Base-by-base conservation (phyloP, 2,329 filamentous ascomycete species). In the Raffaelea deltoideospora region DNA sequence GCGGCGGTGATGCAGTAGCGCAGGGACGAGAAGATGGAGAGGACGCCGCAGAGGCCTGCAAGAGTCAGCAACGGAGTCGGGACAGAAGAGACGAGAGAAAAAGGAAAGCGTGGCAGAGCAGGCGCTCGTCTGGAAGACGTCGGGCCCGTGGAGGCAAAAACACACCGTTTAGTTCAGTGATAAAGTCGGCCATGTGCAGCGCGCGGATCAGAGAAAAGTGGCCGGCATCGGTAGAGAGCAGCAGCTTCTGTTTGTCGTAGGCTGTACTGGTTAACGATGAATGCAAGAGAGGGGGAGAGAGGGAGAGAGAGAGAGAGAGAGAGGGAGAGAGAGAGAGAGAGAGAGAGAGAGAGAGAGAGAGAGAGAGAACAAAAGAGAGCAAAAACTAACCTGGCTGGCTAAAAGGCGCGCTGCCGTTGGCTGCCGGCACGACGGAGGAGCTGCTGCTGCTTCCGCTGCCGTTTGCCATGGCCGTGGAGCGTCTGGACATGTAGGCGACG, bases 11-110 rank as follows among this genome's bases (percentile, higher is more conserved):
- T 71, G 58, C 82, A 90, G 68, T 96, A 96, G 47, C 86, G 83
- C 62, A 98, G 73, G 19, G 86, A 94, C 32, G 86, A 87, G 62
- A 96, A 87, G 53, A 98, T 74, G 54, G 88, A 95, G 79, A 95
- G 88, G 57, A 94, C 76, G 45, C 84, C 84, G 60, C 84, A 90
- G 58, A 86, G 81, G 45, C 83, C 44, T 43, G 21, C 5, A 10
- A 24, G 23, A 4, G 14, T 31, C 20, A 33, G 30, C 11, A 9
- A 18, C 9, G 33, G 29, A 33, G 33, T 23, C 31, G 18, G 27
- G 22, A 24, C n/a, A n/a, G 23, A 28, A 20, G 19, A 6, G 3
- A 17, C 19, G 11, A 10, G 26, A 17, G 27, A 38, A 10, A 9
- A 15, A 17, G 7, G 20, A 10, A 22, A n/a, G n/a, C n/a, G n/a